phyloP scores from a whole-genome alignment of 2,329 filamentous ascomycete species.

The Ceratocystis ficicola region DNA sequence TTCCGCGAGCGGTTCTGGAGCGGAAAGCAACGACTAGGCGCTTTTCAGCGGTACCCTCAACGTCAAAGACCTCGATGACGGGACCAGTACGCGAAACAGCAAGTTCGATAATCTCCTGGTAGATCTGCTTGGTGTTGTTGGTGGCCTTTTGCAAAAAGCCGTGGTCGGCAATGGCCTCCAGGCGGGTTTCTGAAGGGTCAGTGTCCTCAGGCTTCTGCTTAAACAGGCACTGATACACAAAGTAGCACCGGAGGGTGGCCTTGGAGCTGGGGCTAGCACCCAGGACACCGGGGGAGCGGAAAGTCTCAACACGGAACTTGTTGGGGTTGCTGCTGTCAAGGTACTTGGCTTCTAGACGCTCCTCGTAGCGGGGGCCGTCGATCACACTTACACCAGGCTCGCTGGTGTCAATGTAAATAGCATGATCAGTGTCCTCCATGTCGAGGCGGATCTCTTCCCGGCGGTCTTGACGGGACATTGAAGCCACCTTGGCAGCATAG shows the following conservation, averaged over 20 bases:
- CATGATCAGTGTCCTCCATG: slow-evolving; percentile 88
- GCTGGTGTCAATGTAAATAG: slow-evolving; percentile 97
- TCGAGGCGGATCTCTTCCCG: slow-evolving; percentile 87
- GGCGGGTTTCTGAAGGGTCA: slow-evolving; percentile 64
- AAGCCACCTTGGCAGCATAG: slow-evolving; percentile 92
- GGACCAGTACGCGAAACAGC: slow-evolving; percentile 78
- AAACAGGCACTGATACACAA: slow-evolving; percentile 95
- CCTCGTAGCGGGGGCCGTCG: slow-evolving; percentile 80
- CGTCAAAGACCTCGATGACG: slow-evolving; percentile 96
- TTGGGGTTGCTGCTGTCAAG: slow-evolving; percentile 63
- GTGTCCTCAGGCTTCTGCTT: slow-evolving; percentile 60
- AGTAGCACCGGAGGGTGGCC: slow-evolving; percentile 88
- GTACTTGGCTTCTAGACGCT: slow-evolving; percentile 89
- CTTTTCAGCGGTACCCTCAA: slow-evolving; percentile 84
- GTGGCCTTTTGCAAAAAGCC: slow-evolving; percentile 95
- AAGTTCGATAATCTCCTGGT: slow-evolving; percentile 82
- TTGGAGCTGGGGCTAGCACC: slow-evolving; percentile 55
- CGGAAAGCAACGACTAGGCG: slow-evolving; percentile 89
- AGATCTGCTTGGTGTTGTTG: slow-evolving; percentile 87
- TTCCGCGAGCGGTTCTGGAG: slow-evolving; percentile 75
- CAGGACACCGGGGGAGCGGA: slow-evolving; percentile 76
- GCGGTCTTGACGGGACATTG: slow-evolving; percentile 85
- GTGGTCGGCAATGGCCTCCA: slow-evolving; percentile 84
- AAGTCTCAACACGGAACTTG: slow-evolving; percentile 91
- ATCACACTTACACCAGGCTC: slow-evolving; percentile 68